Conservation (phyloP, 805 yeast species). For the Lipomyces yamanashiensis region DNA sequence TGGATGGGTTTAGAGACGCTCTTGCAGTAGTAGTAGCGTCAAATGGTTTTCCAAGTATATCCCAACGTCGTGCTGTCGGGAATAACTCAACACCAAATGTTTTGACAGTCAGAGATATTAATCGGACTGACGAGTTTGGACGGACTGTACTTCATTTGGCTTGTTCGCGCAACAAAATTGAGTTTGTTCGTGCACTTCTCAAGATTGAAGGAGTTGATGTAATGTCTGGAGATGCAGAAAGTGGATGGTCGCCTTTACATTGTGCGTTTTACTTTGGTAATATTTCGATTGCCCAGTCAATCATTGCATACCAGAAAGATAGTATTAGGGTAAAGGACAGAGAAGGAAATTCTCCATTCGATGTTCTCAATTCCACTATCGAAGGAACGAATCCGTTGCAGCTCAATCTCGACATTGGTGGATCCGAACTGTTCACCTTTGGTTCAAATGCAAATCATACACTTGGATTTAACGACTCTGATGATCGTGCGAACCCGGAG, state of each 20-base stretch:
- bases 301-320: conserved; percentile 46
- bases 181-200: conserved; percentile 53
- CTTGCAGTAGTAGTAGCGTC: conserved; percentile 13
- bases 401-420: conserved; percentile 47
- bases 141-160: conserved; percentile 61
- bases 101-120: conserved; percentile 25
- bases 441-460: conserved; percentile 69
- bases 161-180: conserved; percentile 55
- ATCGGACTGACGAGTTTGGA: conserved; percentile 34
- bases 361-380: conserved; percentile 52
- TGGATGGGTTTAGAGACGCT: conserved; percentile 19
- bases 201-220: conserved; percentile 55
- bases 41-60: background rate
- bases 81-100: background rate
- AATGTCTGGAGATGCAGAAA: conserved; percentile 65
- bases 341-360: conserved; percentile 73
- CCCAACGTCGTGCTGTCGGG: conserved; percentile 5
- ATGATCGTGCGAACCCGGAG: conserved; percentile 55
- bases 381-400: conserved; percentile 35
- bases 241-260: conserved; percentile 82
- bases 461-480: conserved; percentile 69
- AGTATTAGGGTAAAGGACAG: conserved; percentile 67
- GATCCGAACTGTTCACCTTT: conserved; percentile 55
- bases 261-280: conserved; percentile 64
- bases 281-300: conserved; percentile 56